A percentile compares a stretch with the other conserved stretches of the same genome.
Evolutionary conservation across 768 basidiomycete genomes (phyloP).

Genomic region (Leucosporidium creatinivorum): DNA sequence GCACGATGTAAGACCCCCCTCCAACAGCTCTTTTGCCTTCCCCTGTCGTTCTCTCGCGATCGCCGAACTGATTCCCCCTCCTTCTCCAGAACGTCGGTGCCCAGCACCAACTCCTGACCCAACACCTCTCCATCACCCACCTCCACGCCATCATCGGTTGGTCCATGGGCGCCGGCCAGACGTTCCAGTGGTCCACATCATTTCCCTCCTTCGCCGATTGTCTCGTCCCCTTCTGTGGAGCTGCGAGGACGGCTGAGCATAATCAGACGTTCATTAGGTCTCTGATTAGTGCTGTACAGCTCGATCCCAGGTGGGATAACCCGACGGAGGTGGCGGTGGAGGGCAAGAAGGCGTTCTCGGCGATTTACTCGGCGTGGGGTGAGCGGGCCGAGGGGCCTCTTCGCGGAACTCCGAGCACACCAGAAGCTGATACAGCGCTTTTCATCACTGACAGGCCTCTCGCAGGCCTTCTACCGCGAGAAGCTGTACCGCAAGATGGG

Average conservation of each 20-base stretch:
- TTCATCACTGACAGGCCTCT: not conserved
- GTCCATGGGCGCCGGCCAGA: not conserved
- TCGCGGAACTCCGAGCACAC: too few species aligned
- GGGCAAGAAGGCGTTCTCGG: conserved; percentile 1
- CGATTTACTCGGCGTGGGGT: not conserved
- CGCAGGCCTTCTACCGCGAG: not conserved
- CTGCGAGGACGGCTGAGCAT: not conserved
- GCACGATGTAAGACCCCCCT: not conserved
- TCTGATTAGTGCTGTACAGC: not conserved
- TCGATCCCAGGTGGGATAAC: not conserved
- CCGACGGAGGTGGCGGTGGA: not conserved
- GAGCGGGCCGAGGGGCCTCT: too few species aligned
- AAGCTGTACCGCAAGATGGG: not conserved
- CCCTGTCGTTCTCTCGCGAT: not conserved
- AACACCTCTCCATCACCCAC: not conserved
- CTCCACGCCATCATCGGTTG: not conserved
- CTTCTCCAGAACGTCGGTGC: not conserved
- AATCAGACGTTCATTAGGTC: not conserved
- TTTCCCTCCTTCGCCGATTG: not conserved
- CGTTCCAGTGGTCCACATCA: not conserved
- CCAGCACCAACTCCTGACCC: not conserved
- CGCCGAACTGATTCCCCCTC: not conserved
- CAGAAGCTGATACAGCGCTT: not conserved
- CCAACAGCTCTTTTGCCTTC: not conserved
- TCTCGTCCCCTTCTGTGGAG: conserved; percentile 1